Base-by-base conservation (phyloP, 768 basidiomycete species). In the Vararia minispora region DNA sequence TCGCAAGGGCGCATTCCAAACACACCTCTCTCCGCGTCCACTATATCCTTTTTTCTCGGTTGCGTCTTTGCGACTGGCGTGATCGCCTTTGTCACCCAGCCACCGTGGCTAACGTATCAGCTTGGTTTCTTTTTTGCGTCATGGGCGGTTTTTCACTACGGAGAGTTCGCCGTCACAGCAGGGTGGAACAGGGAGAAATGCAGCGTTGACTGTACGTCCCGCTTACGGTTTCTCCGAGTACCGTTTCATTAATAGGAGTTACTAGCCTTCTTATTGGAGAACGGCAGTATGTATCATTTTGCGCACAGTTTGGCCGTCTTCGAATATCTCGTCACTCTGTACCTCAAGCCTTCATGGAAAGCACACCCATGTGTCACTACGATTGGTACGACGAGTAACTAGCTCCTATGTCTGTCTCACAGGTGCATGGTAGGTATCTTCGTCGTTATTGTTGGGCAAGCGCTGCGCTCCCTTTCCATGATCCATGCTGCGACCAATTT, bases 171-270 rank as follows among this genome's bases (percentile, higher is more conserved):
- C 26, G 89, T 92, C 4, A 95, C 95, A 6, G 92, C 92, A 1
- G 88, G 88, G 17, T 98, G 88, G 83, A 98, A 98, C 58, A 62
- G 80, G 28, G 81, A 84, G 37, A 95, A 92, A 61, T 84, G 90
- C 53, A 87, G 79, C 42, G 75, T 95, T 6, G 87, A 91, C 54
- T 97, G 95, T 94, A 56, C 66, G 89, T 69, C 13, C 27, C 11
- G 10, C 24, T 24, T 25, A 14, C 10, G n/a, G 24, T 37, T 12
- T 20, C 21, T 31, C 17, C 9, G 7, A 28, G 7, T 18, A 24
- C 28, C 11, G 31, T 23, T 33, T 24, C 35, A 16, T 3, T n/a
- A 11, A n/a, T n/a, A 44, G 42, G 20, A 34, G 26, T 29, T 20
- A 18, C 4, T 43, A 99, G 95, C 95, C 0, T 99, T 88, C 59